Conservation (phyloP, 352 stramenopile genomes). For the Pseudoperonospora humuli region DNA sequence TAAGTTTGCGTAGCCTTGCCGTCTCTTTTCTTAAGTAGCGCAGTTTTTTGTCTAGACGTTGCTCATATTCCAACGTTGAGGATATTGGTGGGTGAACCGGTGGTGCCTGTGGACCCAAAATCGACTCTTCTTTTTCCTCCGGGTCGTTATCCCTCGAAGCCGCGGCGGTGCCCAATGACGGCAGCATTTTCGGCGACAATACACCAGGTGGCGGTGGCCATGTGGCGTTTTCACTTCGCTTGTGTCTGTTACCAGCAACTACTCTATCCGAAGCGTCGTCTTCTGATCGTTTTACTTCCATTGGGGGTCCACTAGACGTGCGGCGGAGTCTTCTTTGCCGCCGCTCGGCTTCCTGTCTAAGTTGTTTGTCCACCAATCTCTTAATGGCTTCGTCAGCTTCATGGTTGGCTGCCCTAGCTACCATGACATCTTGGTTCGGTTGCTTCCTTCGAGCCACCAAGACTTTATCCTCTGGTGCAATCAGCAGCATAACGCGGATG, state of each 20-base stretch:
- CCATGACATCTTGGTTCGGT: slow-evolving; percentile 32
- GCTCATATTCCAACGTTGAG: slow-evolving; percentile 29
- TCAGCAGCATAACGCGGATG: slow-evolving; percentile 36
- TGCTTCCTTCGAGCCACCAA: slow-evolving; percentile 9
- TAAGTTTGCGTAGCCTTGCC: slow-evolving; percentile 28
- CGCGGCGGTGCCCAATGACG: slow-evolving; percentile 16
- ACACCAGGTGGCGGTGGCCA: slow-evolving; percentile 16
- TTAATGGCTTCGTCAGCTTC: slow-evolving; percentile 59
- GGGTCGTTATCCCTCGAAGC: slow-evolving; percentile 1
- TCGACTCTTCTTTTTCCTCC: not conserved
- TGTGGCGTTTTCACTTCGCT: slow-evolving; percentile 13
- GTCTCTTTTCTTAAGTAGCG: slow-evolving; percentile 37
- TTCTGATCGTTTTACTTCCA: slow-evolving; percentile 17
- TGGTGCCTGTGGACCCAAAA: not conserved
- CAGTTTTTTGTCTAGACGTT: slow-evolving; percentile 37
- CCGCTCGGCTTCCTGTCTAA: slow-evolving; percentile 28
- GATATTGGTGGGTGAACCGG: slow-evolving; percentile 9
- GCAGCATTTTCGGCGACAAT: slow-evolving; percentile 21
- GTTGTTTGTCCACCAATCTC: slow-evolving; percentile 37
- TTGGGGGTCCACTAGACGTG: slow-evolving; percentile 10
- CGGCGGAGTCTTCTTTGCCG: slow-evolving; percentile 12
- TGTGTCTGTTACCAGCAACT: slow-evolving; percentile 1
- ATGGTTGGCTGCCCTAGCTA: slow-evolving; percentile 40
- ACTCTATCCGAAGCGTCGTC: too few species aligned
- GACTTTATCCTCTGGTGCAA: slow-evolving; percentile 15